phyloP scores from a whole-genome alignment of 2,329 filamentous ascomycete genomes.

The Aplosporella prunicola region DNA sequence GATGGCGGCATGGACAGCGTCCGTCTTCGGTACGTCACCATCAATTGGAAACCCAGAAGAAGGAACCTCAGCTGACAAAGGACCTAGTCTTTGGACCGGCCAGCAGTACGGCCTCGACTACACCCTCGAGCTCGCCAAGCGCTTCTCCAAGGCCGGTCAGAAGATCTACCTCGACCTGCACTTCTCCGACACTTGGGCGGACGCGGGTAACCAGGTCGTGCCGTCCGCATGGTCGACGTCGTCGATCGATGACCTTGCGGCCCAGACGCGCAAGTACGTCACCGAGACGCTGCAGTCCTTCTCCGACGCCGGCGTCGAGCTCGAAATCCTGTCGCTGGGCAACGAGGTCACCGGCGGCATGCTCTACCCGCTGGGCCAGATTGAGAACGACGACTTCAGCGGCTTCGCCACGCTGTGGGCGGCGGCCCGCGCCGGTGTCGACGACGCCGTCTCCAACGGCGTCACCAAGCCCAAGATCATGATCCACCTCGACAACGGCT shows the following conservation, averaged over 20 bases:
- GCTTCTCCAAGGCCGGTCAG: slow-evolving; percentile 54
- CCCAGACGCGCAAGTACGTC: slow-evolving; percentile 62
- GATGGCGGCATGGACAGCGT: slow-evolving; percentile 11
- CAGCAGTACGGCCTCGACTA: slow-evolving; percentile 61
- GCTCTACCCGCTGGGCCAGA: slow-evolving; percentile 55
- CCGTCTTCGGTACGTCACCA: slow-evolving; percentile 4
- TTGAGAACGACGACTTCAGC: slow-evolving; percentile 36
- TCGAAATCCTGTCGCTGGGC: slow-evolving; percentile 59
- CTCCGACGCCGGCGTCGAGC: slow-evolving; percentile 43
- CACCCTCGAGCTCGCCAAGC: slow-evolving; percentile 57
- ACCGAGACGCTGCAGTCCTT: slow-evolving; percentile 52
- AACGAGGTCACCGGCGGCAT: slow-evolving; percentile 63
- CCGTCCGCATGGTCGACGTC: slow-evolving; percentile 55
- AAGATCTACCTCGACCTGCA: slow-evolving; percentile 55
- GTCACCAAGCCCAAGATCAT: slow-evolving; percentile 54
- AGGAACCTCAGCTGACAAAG: background rate
- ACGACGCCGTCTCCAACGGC: slow-evolving; percentile 46
- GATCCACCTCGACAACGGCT: slow-evolving; percentile 69
- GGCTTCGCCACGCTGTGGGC: slow-evolving; percentile 58
- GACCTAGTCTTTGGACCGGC: slow-evolving; percentile 51
- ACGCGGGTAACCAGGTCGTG: slow-evolving; percentile 52
- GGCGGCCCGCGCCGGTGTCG: slow-evolving; percentile 54
- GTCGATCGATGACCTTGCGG: slow-evolving; percentile 48
- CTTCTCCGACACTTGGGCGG: slow-evolving; percentile 62
- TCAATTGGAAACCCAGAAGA: background rate